Base-by-base conservation (phyloP, 1,284 basidiomycete species). In the Rhodotorula sp. region DNA sequence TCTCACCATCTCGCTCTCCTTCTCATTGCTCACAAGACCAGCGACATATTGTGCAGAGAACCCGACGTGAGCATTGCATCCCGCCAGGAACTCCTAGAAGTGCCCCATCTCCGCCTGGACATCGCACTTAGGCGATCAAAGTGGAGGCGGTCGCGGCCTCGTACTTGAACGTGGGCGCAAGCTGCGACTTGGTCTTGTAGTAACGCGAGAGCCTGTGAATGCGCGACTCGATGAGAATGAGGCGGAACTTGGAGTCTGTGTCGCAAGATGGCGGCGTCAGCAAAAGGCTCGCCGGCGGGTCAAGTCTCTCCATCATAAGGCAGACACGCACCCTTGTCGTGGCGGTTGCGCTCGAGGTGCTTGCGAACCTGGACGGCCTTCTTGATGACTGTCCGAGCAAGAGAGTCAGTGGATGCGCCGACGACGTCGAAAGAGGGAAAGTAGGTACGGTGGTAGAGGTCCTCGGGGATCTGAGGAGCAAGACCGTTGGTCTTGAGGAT, bases 361-460 rank as follows among this genome's bases (percentile, higher is more conserved):
- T 98, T 98, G 85, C 96, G 93, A 82, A 99, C 93, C 79, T 92
- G 88, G 82, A 98, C 95, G 83, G 96, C 96, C 90, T 98, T 98
- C 90, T 98, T 98, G 88, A 98, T 91, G 83, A 97, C 90, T 88
- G 93, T 90, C 12, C 12, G 23, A 12, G 91, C 92, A 96, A 75
- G 97, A 90, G 80, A 34, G 34, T 34, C 34, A 34, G 34, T 34
- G 34, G 34, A 34, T 34, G 34, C 34, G 95, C 94, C 85, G 97
- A 92, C 84, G 89, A 88, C 81, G 94, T 93, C 82, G 90, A 34
- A 7, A 44, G 9, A 57, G 5, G 25, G 23, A 25, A 25, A 49
- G 46, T 14, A 50, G 23, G 23, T 5, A 14, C n/a, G 27, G 54
- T 45, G 41, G 46, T 61, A 97, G 74, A 98, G 90, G 88, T 98